phyloP scores from a whole-genome alignment of 2,329 filamentous ascomycete genomes.

The Zasmidium angulare region DNA sequence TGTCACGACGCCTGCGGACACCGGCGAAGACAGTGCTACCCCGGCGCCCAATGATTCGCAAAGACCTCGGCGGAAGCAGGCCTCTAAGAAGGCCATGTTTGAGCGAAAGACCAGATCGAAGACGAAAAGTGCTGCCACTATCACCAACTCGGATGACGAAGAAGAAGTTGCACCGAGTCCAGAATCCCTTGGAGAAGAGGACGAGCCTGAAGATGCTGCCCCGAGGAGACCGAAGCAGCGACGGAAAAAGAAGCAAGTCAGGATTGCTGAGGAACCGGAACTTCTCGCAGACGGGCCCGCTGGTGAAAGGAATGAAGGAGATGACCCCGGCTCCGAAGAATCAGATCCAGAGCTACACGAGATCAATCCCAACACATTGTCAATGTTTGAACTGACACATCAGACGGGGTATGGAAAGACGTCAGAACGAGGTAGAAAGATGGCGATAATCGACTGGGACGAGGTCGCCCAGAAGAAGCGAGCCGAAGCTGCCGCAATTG shows the following conservation, averaged over 20 bases:
- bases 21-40: not conserved
- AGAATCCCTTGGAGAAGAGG: not conserved
- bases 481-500: constrained; percentile 36
- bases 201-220: not conserved
- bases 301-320: constrained; percentile 5
- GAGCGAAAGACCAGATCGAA: constrained; percentile 12
- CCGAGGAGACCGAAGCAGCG: constrained; percentile 16
- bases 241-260: constrained; percentile 13
- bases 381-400: constrained; percentile 70
- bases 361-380: constrained; percentile 66
- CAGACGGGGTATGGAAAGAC: constrained; percentile 63
- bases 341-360: constrained; percentile 36
- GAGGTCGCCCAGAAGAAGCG: constrained; percentile 45
- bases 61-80: constrained; percentile 8
- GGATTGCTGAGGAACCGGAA: constrained; percentile 6
- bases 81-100: constrained; percentile 6
- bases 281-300: constrained; percentile 1
- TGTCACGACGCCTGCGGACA: not conserved
- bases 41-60: constrained; percentile 1
- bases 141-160: constrained; percentile 23
- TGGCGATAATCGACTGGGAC: constrained; percentile 65
- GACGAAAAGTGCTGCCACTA: constrained; percentile 17
- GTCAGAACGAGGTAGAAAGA: constrained; percentile 71
- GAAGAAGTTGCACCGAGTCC: constrained; percentile 1
- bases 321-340: constrained; percentile 19